Conservation (phyloP, 2,329 filamentous ascomycete species). For the Plectosphaerella cucumerina region DNA sequence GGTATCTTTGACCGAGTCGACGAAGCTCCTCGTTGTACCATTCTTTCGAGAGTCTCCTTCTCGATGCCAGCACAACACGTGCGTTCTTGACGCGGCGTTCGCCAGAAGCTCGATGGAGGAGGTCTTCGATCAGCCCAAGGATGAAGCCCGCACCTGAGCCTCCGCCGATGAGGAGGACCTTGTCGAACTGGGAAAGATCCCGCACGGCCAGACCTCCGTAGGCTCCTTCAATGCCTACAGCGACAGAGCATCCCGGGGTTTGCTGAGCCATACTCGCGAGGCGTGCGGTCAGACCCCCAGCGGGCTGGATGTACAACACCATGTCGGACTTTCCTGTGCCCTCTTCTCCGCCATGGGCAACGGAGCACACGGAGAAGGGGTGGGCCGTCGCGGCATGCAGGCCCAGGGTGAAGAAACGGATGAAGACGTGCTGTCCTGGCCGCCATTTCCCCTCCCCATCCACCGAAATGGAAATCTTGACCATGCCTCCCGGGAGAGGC, state of each 20-base stretch:
- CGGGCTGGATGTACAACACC: conserved; percentile 48
- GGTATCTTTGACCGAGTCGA: too few relatives aligned
- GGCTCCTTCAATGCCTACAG: conserved; percentile 52
- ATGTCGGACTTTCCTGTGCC: conserved; percentile 32
- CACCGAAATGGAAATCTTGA: conserved; percentile 37
- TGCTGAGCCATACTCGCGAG: conserved; percentile 34
- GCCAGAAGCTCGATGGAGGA: conserved; percentile 10
- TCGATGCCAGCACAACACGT: conserved; percentile 4
- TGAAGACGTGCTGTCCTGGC: conserved; percentile 51
- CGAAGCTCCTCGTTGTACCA: too few relatives aligned
- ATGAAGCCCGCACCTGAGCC: conserved; percentile 53
- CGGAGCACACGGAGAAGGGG: conserved; percentile 52
- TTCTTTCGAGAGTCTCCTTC: conserved; percentile 6
- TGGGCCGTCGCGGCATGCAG: conserved; percentile 41
- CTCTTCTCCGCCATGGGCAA: conserved; percentile 26
- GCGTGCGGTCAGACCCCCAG: conserved; percentile 43
- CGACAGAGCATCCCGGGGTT: conserved; percentile 29
- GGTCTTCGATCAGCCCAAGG: conserved; percentile 41
- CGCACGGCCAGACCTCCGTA: conserved; percentile 46
- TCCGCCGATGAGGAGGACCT: conserved; percentile 45
- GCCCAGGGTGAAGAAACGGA: conserved; percentile 45
- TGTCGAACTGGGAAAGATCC: conserved; percentile 33
- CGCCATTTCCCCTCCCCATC: conserved; percentile 29
- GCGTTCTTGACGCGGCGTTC: not conserved
- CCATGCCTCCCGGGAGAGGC: conserved; percentile 24